phyloP scores from a whole-genome alignment of 768 basidiomycete genomes.

The Kwoniella heveanensis region DNA sequence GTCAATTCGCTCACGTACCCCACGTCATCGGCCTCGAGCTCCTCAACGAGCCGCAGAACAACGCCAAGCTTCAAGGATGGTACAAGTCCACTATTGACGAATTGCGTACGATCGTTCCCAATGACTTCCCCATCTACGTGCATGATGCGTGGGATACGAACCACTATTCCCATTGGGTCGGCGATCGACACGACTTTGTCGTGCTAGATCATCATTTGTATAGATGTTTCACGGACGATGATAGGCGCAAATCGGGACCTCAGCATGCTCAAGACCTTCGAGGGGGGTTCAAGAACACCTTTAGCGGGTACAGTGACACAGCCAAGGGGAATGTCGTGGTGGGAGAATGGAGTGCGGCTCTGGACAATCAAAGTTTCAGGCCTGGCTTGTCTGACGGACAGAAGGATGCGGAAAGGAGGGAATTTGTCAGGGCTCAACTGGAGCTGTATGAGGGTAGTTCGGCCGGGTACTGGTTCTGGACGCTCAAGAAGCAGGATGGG shows the following conservation, averaged over 20 bases:
- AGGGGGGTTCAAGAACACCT: constrained; percentile 56
- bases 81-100: constrained; percentile 64
- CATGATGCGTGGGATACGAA: constrained; percentile 75
- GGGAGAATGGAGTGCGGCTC: constrained; percentile 77
- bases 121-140: constrained; percentile 69
- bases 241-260: constrained; percentile 62
- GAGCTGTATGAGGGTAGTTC: constrained; percentile 66
- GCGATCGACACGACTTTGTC: constrained; percentile 62
- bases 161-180: constrained; percentile 65
- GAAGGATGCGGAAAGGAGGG: constrained; percentile 59
- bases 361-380: constrained; percentile 68
- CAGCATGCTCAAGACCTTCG: constrained; percentile 63
- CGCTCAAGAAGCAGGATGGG: constrained; percentile 68
- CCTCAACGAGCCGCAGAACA: constrained; percentile 65
- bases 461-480: constrained; percentile 83
- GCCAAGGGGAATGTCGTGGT: constrained; percentile 65
- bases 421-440: constrained; percentile 68
- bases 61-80: constrained; percentile 64
- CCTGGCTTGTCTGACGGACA: constrained; percentile 58
- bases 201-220: constrained; percentile 82
- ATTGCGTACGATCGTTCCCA: constrained; percentile 61
- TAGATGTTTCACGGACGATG: constrained; percentile 70
- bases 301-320: constrained; percentile 58
- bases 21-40: constrained; percentile 65
- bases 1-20: constrained; percentile 56